phyloP scores from a whole-genome alignment of 75 land plant species.

The Gnetum montanum region DNA sequence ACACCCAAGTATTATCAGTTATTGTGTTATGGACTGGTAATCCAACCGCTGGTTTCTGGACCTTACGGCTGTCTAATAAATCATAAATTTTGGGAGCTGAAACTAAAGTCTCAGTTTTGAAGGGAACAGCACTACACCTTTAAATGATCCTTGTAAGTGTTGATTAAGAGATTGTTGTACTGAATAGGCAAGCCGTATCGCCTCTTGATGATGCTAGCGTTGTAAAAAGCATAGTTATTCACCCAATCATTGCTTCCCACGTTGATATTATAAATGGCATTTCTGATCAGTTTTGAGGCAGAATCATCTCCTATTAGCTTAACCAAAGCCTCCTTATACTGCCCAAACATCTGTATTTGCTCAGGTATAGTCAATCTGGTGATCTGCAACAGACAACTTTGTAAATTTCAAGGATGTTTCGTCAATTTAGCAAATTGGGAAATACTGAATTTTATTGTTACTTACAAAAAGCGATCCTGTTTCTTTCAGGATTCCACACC shows the following conservation, averaged over 20 bases:
- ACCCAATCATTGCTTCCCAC: constrained; percentile 31
- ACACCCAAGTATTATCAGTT: no score
- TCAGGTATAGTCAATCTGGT: constrained; percentile 17
- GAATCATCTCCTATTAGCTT: constrained; percentile 13
- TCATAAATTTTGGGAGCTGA: neutral
- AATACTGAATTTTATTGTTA: no score
- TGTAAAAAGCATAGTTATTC: constrained; percentile 19
- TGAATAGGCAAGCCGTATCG: constrained; percentile 6
- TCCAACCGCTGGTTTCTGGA: no score
- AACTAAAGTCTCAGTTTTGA: no score
- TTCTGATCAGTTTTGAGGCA: constrained; percentile 7
- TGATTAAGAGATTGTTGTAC: constrained; percentile 8
- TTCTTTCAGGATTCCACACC: constrained; percentile 21
- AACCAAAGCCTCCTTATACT: constrained; percentile 9
- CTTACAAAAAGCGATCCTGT: constrained; percentile 30
- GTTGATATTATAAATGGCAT: constrained; percentile 13
- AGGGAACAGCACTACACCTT: constrained; percentile 11
- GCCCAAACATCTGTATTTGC: constrained; percentile 16
- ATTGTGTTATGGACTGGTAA: no score
- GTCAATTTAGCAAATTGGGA: no score
- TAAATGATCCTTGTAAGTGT: constrained; percentile 7
- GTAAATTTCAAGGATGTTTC: neutral
- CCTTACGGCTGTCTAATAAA: no score
- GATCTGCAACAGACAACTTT: neutral
- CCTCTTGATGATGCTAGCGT: constrained; percentile 4